phyloP scores from a whole-genome alignment of 83 land plant species.

The Isoetes engelmannii region DNA sequence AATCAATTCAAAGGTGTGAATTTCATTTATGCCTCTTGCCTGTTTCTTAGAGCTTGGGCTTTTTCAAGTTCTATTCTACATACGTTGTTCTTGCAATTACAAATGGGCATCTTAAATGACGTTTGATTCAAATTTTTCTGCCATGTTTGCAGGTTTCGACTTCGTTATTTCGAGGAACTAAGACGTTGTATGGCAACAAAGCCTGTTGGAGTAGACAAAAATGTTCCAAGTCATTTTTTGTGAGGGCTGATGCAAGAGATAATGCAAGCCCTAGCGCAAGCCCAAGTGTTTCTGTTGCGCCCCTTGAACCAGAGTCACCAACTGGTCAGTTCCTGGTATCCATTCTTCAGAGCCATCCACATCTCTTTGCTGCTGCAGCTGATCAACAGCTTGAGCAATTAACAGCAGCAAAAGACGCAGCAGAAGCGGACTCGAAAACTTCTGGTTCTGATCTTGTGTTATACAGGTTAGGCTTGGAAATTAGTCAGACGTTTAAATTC shows the following conservation, averaged over 20 bases:
- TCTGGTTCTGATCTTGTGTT: slow-evolving; percentile 60
- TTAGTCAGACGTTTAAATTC: background rate
- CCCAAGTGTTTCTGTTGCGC: slow-evolving; percentile 35
- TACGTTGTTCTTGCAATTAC: too few species aligned
- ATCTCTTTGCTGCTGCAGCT: slow-evolving; percentile 74
- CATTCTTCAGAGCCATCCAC: slow-evolving; percentile 68
- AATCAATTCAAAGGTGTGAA: too few species aligned
- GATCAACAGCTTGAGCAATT: slow-evolving; percentile 79
- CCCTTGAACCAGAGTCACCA: slow-evolving; percentile 69
- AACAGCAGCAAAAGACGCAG: slow-evolving; percentile 52
- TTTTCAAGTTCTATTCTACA: too few species aligned
- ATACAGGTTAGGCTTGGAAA: slow-evolving; percentile 45
- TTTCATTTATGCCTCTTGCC: too few species aligned
- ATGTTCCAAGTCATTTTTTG: background rate
- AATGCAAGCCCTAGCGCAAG: background rate
- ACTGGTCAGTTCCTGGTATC: slow-evolving; percentile 71
- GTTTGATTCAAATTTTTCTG: background rate
- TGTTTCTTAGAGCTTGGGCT: too few species aligned
- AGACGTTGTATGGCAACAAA: background rate
- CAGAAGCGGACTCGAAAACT: slow-evolving; percentile 36
- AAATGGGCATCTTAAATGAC: too few species aligned
- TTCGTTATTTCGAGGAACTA: background rate
- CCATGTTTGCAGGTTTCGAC: background rate
- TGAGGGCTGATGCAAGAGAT: slow-evolving; percentile 1
- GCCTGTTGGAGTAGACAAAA: background rate